Conservation (phyloP, 1,139 yeast species). For the Yamadazyma conglobata region DNA sequence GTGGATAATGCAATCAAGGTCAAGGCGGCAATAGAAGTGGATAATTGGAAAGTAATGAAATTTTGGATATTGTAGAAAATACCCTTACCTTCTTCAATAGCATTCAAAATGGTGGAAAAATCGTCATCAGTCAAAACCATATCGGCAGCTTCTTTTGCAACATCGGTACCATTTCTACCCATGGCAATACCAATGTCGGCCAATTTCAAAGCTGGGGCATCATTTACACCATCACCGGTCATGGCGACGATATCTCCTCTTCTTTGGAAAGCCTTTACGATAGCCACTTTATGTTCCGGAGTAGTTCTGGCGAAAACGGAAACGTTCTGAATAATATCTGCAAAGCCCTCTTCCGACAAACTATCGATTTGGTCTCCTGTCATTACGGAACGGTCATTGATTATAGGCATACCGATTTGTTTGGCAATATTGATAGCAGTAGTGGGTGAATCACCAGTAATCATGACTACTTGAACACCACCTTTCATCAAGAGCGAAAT, state of each 20-base stretch:
- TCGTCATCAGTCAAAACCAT: constrained; percentile 97
- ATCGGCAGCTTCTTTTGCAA: constrained; percentile 97
- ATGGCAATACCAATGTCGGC: constrained; percentile 97
- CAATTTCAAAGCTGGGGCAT: constrained; percentile 96
- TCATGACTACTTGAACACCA: constrained; percentile 95
- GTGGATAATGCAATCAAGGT: constrained; percentile 86
- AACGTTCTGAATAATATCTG: constrained; percentile 74
- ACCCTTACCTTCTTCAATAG: constrained; percentile 96
- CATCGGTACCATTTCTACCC: constrained; percentile 98
- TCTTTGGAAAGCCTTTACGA: constrained; percentile 85
- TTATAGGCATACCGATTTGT: constrained; percentile 87
- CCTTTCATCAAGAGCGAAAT: constrained; percentile 76
- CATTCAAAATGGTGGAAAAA: constrained; percentile 85
- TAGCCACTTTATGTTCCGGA: constrained; percentile 91
- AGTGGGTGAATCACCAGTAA: constrained; percentile 91
- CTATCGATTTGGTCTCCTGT: constrained; percentile 79
- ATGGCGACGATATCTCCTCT: constrained; percentile 96
- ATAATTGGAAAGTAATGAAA: constrained; percentile 88
- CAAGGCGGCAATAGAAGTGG: constrained; percentile 93
- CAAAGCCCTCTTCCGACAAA: constrained; percentile 65
- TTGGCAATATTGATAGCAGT: constrained; percentile 91
- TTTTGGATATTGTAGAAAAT: constrained; percentile 92
- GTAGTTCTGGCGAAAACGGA: constrained; percentile 95
- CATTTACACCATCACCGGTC: constrained; percentile 99
- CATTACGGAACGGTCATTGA: constrained; percentile 63